These are phyloP conservation scores for Monascus ruber DNA, from an alignment of 2,329 filamentous ascomycete species.

Conservation along the genomic window DNA sequence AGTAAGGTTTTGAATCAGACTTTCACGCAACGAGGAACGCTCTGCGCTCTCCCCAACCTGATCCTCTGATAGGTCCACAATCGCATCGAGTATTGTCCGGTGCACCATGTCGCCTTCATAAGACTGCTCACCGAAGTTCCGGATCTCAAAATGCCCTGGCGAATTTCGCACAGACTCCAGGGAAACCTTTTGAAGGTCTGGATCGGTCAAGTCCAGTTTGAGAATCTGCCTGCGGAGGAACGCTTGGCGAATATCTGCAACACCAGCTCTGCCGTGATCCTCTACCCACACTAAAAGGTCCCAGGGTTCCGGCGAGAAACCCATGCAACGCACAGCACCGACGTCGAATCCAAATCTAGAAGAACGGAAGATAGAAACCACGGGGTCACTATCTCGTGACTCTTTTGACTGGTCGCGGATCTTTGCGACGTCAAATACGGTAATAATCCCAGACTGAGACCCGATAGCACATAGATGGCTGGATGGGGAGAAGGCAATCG, in stretches of 20 bases:
- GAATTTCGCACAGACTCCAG: conserved; percentile 18
- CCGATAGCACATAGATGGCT: conserved; percentile 39
- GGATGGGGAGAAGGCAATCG: conserved; percentile 38
- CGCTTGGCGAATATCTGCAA: conserved; percentile 37
- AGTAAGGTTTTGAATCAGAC: conserved; percentile 26
- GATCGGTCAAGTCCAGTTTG: conserved; percentile 22
- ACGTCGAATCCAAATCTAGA: conserved; percentile 58
- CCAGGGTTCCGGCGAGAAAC: conserved; percentile 80
- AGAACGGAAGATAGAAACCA: conserved; percentile 66
- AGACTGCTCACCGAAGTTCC: conserved; percentile 6
- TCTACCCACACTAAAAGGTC: conserved; percentile 92
- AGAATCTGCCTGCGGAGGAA: conserved; percentile 35
- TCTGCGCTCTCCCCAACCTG: conserved; percentile 11
- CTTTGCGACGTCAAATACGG: conserved; percentile 31
- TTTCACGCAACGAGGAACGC: conserved; percentile 22
- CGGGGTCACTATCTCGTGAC: conserved; percentile 25
- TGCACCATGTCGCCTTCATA: conserved; percentile 13
- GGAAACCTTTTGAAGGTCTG: conserved; percentile 20
- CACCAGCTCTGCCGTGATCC: conserved; percentile 49
- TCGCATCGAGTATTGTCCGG: conserved; percentile 13
- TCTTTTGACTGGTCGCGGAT: conserved; percentile 14
- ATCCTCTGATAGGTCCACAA: conserved; percentile 13
- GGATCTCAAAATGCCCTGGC: conserved; percentile 12
- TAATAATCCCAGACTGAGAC: conserved; percentile 39
- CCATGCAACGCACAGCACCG: conserved; percentile 81